Base-by-base conservation (phyloP, 305 asterid species). In the Plantago lanceolata region DNA sequence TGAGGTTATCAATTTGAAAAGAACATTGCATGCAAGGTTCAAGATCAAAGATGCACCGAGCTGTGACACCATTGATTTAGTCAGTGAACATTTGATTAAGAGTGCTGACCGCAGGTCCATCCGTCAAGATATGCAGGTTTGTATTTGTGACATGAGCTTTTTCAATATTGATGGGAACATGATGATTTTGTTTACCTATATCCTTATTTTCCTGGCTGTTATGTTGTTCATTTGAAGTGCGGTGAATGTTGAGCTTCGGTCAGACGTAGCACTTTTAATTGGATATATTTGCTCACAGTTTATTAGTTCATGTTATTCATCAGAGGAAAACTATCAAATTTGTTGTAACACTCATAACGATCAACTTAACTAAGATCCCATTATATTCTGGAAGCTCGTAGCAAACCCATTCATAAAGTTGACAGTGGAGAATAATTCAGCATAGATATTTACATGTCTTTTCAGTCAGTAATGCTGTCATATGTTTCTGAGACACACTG, bases 101-200 rank as follows among this genome's bases (percentile, higher is more conserved):
- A 83, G 72, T 75, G 74, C 84, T 59, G 62, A 78, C 64, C 70
- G 71, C 69, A 82, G 84, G 82, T 59, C 66, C 67, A 65, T 78
- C 69, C 93, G 86, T 45, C 73, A 44, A 65, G 87, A 84, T 73
- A 75, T 83, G 81, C 97, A 90, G 97, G 99, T 94, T 48, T 49
- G 33, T 48, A 48, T 53, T 69, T 62, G 69, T 73, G 59, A 61
- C 33, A 19, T 21, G 33, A 19, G 58, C 61, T 58, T 57, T 57
- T 65, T n/a, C 57, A 40, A 20, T 13, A 57, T 24, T 52, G 40
- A 68, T 64, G 59, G 65, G 63, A 52, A 58, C 37, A 43, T 58
- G 48, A 31, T 58, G 57, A 49, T 37, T 43, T 24, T 66, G 19
- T 59, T 68, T 66, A 48, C 66, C 48, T 49, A 65, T 52, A 51